Evolutionary conservation across 2,329 filamentous ascomycete genomes (phyloP), one percentile per base, ranked within the genome.

Genomic region (Colletotrichum incanum): DNA sequence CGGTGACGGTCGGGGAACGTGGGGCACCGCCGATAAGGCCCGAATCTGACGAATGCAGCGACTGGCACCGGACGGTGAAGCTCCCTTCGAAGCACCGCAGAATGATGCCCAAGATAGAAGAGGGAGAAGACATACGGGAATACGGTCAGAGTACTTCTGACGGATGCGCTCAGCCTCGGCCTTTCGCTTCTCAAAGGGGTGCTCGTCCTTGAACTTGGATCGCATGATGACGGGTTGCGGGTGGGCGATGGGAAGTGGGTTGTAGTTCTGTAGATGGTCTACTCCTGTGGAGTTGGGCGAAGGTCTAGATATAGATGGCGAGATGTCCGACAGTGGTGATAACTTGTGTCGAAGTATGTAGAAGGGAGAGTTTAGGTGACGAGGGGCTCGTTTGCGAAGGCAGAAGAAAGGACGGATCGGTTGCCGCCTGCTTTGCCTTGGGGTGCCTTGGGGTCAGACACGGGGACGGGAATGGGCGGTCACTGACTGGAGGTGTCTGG

Each of bases 131-230:
- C 95, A 84, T 91, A 98, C 96, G 63, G 96, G 96, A 86, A 99
- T 99, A 80, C 96, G 94, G 84, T 99, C 96, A 78, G 94, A 92
- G 84, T 99, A 99, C 87, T 99, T 99, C 89, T 98, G 95, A 78
- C 96, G 95, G 84, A 98, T 98, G 85, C 96, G 95, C 90, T 99
- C 96, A 83, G 96, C 96, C 88, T 99, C 96, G 77, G 96, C 96
- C 94, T 98, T 98, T 88, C 96, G 95, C 94, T 99, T 99, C 93
- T 98, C 96, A 84, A 98, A 98, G 79, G 94, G 95, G 85, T 98
- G 96, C 91, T 98, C 96, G 92, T 99, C 96, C 95, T 99, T 99
- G 87, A 99, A 99, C 92, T 98, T 98, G 89, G 94, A 97, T 83
- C 95, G 93, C 95, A 98, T 98, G 77, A 81, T 94, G 89, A 81